These are phyloP conservation scores for Coniophora puteana DNA, from an alignment of 1,284 basidiomycete genomes.

Conservation along the genomic window DNA sequence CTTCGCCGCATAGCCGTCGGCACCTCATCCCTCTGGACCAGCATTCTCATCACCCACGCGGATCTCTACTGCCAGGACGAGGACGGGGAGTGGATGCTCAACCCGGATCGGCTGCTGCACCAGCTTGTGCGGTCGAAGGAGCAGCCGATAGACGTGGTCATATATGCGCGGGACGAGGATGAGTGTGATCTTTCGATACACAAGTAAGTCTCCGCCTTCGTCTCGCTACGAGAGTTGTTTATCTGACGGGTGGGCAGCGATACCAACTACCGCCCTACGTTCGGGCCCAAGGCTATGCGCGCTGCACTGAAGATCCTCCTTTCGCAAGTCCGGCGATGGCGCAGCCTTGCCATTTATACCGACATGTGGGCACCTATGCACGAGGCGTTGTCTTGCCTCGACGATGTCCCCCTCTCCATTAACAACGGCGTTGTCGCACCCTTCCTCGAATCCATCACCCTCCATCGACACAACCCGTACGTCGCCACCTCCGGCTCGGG, in stretches of 20 bases:
- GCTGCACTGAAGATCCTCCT: constrained; percentile 38
- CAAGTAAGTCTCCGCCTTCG: constrained; percentile 33
- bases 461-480: constrained; percentile 57
- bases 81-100: constrained; percentile 32
- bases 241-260: background rate
- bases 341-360: constrained; percentile 46
- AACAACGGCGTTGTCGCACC: constrained; percentile 29
- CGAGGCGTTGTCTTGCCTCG: no score
- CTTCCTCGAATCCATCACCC: constrained; percentile 41
- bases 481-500: constrained; percentile 42
- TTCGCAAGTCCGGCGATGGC: constrained; percentile 46
- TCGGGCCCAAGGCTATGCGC: constrained; percentile 40
- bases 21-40: constrained; percentile 51
- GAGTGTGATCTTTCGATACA: constrained; percentile 50
- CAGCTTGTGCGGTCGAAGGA: constrained; percentile 42
- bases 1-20: constrained; percentile 39
- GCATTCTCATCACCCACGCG: constrained; percentile 42
- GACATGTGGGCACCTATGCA: constrained; percentile 53
- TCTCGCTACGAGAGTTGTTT: background rate
- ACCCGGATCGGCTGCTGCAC: constrained; percentile 28
- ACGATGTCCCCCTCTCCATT: no score
- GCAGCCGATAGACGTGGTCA: constrained; percentile 45
- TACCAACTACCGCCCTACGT: constrained; percentile 30
- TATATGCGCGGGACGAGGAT: constrained; percentile 50
- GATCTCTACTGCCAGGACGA: no score